Evolutionary conservation across 768 basidiomycete genomes (phyloP).

Genomic region (Naganishia vaughanmartiniae): DNA sequence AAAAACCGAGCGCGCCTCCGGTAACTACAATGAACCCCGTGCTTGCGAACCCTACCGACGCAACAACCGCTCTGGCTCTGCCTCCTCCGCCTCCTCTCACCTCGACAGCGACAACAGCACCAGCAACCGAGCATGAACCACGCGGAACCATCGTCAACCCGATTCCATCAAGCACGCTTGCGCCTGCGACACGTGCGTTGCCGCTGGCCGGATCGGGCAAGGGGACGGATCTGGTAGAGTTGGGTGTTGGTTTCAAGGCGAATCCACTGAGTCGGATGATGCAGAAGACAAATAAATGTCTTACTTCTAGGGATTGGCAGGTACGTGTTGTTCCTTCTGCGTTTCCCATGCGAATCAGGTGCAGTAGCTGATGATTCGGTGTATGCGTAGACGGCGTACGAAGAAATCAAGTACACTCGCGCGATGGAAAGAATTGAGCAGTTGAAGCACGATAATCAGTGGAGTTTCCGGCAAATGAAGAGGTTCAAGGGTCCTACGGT

Average conservation of each 20-base stretch:
- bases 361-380: constrained; percentile 7
- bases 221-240: constrained; percentile 35
- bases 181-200: background rate
- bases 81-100: background rate
- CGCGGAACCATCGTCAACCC: constrained; percentile 4
- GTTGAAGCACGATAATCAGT: constrained; percentile 73
- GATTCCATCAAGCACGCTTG: constrained; percentile 10
- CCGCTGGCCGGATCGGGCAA: background rate
- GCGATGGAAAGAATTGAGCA: constrained; percentile 80
- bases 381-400: constrained; percentile 65
- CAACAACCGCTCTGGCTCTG: background rate
- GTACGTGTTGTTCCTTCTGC: background rate
- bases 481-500: constrained; percentile 79
- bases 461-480: constrained; percentile 94
- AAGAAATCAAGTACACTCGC: constrained; percentile 72
- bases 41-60: constrained; percentile 7
- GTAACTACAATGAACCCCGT: constrained; percentile 1
- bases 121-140: background rate
- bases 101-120: background rate
- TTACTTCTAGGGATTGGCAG: constrained; percentile 43
- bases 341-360: background rate
- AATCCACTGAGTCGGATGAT: constrained; percentile 46
- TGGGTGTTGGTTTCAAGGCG: constrained; percentile 40
- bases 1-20: background rate
- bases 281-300: constrained; percentile 44